Base-by-base conservation (phyloP, 495 filamentous ascomycete genomes). In the Trypethelium eluteriae region DNA sequence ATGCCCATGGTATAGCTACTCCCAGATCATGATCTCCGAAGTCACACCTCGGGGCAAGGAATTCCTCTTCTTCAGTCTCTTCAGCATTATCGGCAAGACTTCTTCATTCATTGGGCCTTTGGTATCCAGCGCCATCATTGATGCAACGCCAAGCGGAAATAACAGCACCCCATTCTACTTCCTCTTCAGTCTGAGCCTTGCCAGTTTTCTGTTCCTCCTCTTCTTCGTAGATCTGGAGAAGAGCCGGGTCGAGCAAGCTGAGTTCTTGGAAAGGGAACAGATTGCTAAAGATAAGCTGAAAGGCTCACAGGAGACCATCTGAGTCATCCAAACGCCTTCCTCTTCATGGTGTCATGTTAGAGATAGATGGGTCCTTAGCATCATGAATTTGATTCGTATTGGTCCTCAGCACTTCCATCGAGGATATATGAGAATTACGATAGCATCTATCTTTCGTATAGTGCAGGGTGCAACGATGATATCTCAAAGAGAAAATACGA, bases 1-100 rank as follows among this genome's bases (percentile, higher is more conserved):
- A 32, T 88, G 86, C 68, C 85, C 86, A 2, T 88, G 85, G 85
- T 88, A 87, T 76, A 84, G 83, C 46, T 88, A 88, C 74, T 82
- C 79, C 3, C 84, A 87, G 70, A 87, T 84, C 73, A 85, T 88
- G 83, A 88, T 88, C 68, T 83, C 81, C 0, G 86, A 87, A 69
- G 84, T 88, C 39, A 86, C 84, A 0, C 86, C 86, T 0, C 78
- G 84, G 9, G 85, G 85, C 49, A 82, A 86, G 66, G 86, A 88
- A 65, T 87, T 87, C 71, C 73, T 88, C 0, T 88, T 88, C 77
- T 88, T 88, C 79, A 83, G 80, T 59, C 77, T 88, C 2, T 88
- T 88, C 74, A 83, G 79, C 67, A 86, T 87, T 69, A 81, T 88
- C 47, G 85, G 85, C 50, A 88, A 88, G 73, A 87, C 85, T 0